A percentile compares a stretch with the other conserved stretches of the same genome.
Conservation (phyloP, 805 yeast genomes). For the Kodamaea nitidulidarum region DNA sequence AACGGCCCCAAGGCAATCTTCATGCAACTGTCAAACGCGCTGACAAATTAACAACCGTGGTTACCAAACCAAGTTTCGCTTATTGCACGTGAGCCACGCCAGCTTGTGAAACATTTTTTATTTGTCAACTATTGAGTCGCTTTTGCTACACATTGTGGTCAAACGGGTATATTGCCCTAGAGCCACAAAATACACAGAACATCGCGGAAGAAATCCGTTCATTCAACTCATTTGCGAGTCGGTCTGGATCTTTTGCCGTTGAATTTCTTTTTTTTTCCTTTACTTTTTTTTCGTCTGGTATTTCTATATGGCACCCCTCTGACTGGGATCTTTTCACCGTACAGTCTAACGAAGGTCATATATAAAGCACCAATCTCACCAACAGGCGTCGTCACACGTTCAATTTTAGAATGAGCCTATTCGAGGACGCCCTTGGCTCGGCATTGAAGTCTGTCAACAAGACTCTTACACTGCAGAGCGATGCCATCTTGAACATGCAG, state of each 20-base stretch:
- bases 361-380: background rate
- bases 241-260: background rate
- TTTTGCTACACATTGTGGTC: too few relatives aligned
- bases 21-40: too few relatives aligned
- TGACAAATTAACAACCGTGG: background rate
- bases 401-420: background rate
- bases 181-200: background rate
- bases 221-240: background rate
- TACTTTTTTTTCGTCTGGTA: background rate
- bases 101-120: too few relatives aligned
- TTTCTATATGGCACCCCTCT: background rate
- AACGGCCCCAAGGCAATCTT: too few relatives aligned
- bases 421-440: slow-evolving; percentile 1
- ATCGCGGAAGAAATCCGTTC: background rate
- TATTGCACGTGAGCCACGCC: background rate
- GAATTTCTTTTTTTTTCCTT: background rate
- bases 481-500: slow-evolving; percentile 44
- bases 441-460: slow-evolving; percentile 34
- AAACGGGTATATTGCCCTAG: too few relatives aligned
- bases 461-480: slow-evolving; percentile 44
- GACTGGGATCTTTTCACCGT: background rate
- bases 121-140: too few relatives aligned
- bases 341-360: too few relatives aligned
- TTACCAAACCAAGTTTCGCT: background rate
- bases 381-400: background rate